phyloP scores from a whole-genome alignment of 495 filamentous ascomycete species.

The Oidiodendron maius region DNA sequence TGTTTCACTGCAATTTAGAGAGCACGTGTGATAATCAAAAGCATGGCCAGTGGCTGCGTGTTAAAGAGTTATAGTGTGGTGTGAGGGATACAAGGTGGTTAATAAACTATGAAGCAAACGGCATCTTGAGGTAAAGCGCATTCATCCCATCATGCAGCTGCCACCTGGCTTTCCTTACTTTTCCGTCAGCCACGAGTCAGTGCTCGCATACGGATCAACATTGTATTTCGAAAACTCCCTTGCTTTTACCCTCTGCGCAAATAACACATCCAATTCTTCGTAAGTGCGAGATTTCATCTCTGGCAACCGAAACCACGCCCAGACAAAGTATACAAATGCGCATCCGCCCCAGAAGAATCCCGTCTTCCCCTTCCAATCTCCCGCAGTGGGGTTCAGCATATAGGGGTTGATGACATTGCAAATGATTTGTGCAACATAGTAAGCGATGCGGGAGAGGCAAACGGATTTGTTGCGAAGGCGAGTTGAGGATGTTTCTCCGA shows the following conservation, averaged over 20 bases:
- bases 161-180: too few species aligned
- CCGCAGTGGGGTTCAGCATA: constrained; percentile 64
- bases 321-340: constrained; percentile 57
- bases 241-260: constrained; percentile 25
- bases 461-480: constrained; percentile 40
- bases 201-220: not conserved
- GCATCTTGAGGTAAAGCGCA: too few species aligned
- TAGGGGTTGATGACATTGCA: constrained; percentile 63
- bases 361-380: constrained; percentile 57
- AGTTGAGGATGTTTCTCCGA: constrained; percentile 49
- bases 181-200: not conserved
- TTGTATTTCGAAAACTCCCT: not conserved
- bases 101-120: too few species aligned
- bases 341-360: constrained; percentile 13
- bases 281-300: constrained; percentile 67
- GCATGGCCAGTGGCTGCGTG: too few species aligned
- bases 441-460: constrained; percentile 34
- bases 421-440: constrained; percentile 50
- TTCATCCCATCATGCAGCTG: too few species aligned
- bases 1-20: too few species aligned
- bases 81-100: too few species aligned
- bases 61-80: too few species aligned
- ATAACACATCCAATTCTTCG: constrained; percentile 67
- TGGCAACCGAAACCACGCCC: constrained; percentile 68
- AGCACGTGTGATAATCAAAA: too few species aligned